Evolutionary conservation across 768 basidiomycete genomes (phyloP), one percentile per base, ranked within the genome.

Genomic region (Lactifluus subvellereus): DNA sequence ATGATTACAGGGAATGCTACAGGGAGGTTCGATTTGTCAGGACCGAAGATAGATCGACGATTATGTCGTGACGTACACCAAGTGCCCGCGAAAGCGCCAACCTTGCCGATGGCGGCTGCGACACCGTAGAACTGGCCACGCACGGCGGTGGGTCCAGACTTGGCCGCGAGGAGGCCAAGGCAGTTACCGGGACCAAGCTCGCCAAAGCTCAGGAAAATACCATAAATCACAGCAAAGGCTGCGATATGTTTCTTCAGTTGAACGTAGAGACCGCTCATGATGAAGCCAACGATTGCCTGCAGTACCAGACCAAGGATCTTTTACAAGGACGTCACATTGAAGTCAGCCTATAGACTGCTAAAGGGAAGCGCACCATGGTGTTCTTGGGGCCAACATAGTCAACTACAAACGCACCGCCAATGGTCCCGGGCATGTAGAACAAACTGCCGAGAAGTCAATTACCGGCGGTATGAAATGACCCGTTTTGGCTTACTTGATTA

Each of bases 111-210:
- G 14, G 94, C 93, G 48, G 94, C 92, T 7, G 92, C 93, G 33
- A 84, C 61, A 30, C 93, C 94, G 70, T 95, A 94, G 73, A 86
- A 89, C 54, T 93, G 88, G 2, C 92, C 91, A 63, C 91, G 87
- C 51, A 90, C 78, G 22, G 88, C 91, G 0, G 94, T 96, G 0
- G 94, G 92, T 68, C 88, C 85, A 2, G 81, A 82, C 76, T 98
- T 97, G 61, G 86, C 80, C 8, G 94, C 94, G 66, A 96, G 80
- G 16, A 98, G 78, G 65, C 92, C 93, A 51, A 93, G 78, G 66
- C 84, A 87, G 74, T 95, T 93, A 43, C 94, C 94, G 6, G 94
- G 91, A 35, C 90, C 91, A 32, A 93, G 76, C 76, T 96, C 94
- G 52, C 94, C 95, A 59, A 94, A 87, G 69, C 84, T 86, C 69